Conservation (phyloP, 345 rosid species). For the Ceriops tagal region DNA sequence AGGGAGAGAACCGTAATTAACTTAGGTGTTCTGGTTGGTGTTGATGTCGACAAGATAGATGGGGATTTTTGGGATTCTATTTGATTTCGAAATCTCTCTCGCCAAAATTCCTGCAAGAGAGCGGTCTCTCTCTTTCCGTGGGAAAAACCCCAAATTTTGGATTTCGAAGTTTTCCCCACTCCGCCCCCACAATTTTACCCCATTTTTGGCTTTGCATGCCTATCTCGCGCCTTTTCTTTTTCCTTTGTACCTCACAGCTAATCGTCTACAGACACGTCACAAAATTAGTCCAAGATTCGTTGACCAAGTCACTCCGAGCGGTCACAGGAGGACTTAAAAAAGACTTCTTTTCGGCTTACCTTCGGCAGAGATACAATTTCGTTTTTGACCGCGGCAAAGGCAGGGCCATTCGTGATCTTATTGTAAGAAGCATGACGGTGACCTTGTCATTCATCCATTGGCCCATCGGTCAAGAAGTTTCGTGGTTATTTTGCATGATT, state of each 20-base stretch:
- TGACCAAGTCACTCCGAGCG: too few species aligned
- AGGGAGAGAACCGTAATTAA: not conserved
- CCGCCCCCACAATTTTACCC: not conserved
- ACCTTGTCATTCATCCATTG: too few species aligned
- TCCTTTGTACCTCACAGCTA: too few species aligned
- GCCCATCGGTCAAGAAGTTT: too few species aligned
- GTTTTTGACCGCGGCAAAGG: too few species aligned
- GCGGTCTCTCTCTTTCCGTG: slow-evolving; percentile 26
- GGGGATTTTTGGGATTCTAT: not conserved
- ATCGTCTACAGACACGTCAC: not conserved
- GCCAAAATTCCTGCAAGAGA: slow-evolving; percentile 4
- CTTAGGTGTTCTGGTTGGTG: too few species aligned
- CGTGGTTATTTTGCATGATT: too few species aligned
- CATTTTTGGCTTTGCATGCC: not conserved
- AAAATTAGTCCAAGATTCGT: not conserved
- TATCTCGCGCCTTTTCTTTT: not conserved
- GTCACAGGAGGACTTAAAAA: too few species aligned
- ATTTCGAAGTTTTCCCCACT: slow-evolving; percentile 16
- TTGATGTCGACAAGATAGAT: not conserved
- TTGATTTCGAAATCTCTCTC: not conserved
- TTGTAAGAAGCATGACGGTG: too few species aligned
- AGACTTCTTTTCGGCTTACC: too few species aligned
- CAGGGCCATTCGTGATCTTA: too few species aligned
- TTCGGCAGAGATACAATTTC: too few species aligned
- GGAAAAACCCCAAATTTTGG: slow-evolving; percentile 28